Base-by-base conservation (phyloP, 495 filamentous ascomycete species). In the Venustampulla echinocandica region DNA sequence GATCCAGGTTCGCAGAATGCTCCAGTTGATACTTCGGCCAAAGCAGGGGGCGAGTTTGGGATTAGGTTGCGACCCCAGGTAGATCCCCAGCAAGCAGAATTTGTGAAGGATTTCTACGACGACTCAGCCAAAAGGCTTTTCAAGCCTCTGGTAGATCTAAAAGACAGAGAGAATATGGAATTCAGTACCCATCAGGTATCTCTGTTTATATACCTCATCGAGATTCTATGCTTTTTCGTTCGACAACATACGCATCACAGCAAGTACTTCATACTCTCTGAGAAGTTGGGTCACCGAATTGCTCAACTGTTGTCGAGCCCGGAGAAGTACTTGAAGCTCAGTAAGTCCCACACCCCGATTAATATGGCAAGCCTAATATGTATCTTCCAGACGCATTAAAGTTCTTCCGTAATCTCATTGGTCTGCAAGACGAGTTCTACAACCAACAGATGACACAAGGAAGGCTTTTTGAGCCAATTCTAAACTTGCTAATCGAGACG, bases 171-270 rank as follows among this genome's bases (percentile, higher is more conserved):
- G 37, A 60, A 61, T 15, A 67, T 77, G 65, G 63, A 66, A 24
- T 72, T 75, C 45, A 65, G 57, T 39, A 80, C 89, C 47, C 79
- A 89, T 49, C 85, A 96, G 61, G 87, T 92, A 19, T 84, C 87
- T 5, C 69, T 96, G 21, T 92, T 89, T 65, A 79, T 81, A 11
- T 90, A 96, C 62, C 72, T 98, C 39, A 86, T 96, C 42, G 92
- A 98, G 59, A 89, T 95, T 28, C 76, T 98, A 20, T 93, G 85
- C 58, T 97, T 94, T 64, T 95, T 94, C 63, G 81, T 95, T 54
- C 84, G 89, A 37, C 84, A 89, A 54, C 90, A 97, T 60, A 73
- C 82, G 22, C 84, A 84, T 59, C 79, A 86, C 46, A 90, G 82
- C 61, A 92, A 90, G 63, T 87, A 80, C 59, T 93, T 95, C 59